Evolutionary conservation across 192 early-diverging fungal species (phyloP), one percentile per base, ranked within the genome.

Genomic region (Funneliformis geosporum): DNA sequence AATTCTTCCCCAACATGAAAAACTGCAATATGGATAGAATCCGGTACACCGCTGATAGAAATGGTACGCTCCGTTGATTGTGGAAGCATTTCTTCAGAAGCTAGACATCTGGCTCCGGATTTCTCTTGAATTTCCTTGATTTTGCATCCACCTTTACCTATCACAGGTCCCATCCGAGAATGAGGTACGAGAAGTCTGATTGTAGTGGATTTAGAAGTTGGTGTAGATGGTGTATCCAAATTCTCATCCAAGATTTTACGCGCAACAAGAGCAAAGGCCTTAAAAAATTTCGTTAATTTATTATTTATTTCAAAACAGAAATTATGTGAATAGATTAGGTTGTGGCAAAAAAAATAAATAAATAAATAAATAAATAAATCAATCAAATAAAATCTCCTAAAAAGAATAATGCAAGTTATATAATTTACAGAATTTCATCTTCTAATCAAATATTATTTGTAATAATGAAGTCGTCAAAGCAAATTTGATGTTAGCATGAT

Each of bases 81-180:
- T 16, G 96, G 96, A 65, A 99, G 83, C 80, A 94, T 91, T 83
- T 97, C 96, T 83, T 97, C 94, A 38, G 93, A 89, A 0, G 96
- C 94, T 16, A 89, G 89, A 66, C 96, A 84, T 61, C 92, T 90
- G n/a, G 94, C 94, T 23, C 94, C 92, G 25, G 94, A 94, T 60
- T 87, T 83, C 62, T 97, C 94, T 83, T 98, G 96, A 67, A 99
- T 92, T 80, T 95, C 93, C 85, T 95, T 97, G 86, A 99, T 98
- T 81, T 94, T 94, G 64, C 85, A 80, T 60, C 97, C 97, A 50
- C 88, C 89, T 80, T 94, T 92, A 27, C 97, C 97, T 82, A 99
- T 98, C 75, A 99, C 85, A 61, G 91, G 91, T 27, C 94, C 93
- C 92, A 99, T 96, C 28, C 92, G 91, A 76, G 87, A 86, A 82